Evolutionary conservation across 1,284 basidiomycete species (phyloP), one percentile per base, ranked within the genome.

Genomic region (Boletus calvinii): DNA sequence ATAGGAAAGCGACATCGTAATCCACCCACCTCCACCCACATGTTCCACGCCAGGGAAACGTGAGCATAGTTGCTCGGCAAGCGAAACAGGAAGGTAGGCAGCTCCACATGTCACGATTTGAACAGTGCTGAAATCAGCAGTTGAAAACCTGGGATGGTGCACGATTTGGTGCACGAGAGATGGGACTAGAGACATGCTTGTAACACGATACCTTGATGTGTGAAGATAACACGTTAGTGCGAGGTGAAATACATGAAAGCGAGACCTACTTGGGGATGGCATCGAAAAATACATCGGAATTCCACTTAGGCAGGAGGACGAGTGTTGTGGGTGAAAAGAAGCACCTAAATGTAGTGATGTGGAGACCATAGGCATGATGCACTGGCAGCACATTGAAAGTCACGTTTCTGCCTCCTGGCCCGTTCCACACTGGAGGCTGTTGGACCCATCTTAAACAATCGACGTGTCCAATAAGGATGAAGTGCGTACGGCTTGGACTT

Each of bases 311-410:
- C 17, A 89, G 67, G 34, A 90, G 64, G 12, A 88, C 65, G 3
- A 76, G 54, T 0, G 85, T 86, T 9, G 55, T 54, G 0, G 76
- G 79, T 0, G 61, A 22, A 6, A 77, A 55, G 53, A 83, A 74
- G 5, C 71, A 50, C 15, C 79, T 77, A 63, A 90, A 78, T 13
- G 72, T 71, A 53, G 76, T 75, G 3, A 71, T 55, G 50, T 85
- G 79, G 17, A 88, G 71, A 4, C 85, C 88, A 59, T 79, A 87
- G 1, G 78, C 72, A 59, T 90, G 88, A 59, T 89, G 81, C 44
- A 90, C 73, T 0, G 89, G 88, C 1, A 90, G 67, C 58, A 83
- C 81, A 0, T 73, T 80, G 29, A 90, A 74, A 4, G 58, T 55
- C 4, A 83, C 65, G 1, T 78, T 77, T 3, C 77, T 66, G 15